phyloP scores from a whole-genome alignment of 2,329 filamentous ascomycete species.

The Ceratocystis eucalypticola region DNA sequence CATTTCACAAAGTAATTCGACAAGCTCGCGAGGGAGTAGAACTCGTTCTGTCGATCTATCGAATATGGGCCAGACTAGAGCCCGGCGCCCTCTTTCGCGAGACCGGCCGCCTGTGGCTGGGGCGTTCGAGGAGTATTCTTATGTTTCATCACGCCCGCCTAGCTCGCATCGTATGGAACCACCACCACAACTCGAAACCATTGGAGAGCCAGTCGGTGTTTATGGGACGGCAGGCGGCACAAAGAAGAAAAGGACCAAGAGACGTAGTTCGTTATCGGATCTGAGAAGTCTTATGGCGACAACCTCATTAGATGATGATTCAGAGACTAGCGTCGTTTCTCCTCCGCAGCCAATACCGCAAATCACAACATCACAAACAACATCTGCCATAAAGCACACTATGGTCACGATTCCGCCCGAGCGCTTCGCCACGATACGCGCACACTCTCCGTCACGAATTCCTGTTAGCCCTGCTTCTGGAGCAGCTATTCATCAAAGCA shows the following conservation, averaged over 20 bases:
- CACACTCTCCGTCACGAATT: slow-evolving; percentile 36
- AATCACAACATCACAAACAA: slow-evolving; percentile 16
- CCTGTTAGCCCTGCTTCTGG: slow-evolving; percentile 36
- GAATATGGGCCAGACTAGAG: slow-evolving; percentile 23
- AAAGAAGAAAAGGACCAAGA: slow-evolving; percentile 53
- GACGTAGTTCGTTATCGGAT: slow-evolving; percentile 84
- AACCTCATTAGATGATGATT: slow-evolving; percentile 35
- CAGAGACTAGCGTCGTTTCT: slow-evolving; percentile 15
- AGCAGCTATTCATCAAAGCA: slow-evolving; percentile 16
- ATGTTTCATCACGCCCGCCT: slow-evolving; percentile 31
- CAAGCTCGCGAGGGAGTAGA: slow-evolving; percentile 31
- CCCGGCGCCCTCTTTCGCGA: slow-evolving; percentile 40
- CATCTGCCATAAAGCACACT: slow-evolving; percentile 17
- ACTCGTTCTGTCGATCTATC: slow-evolving; percentile 63
- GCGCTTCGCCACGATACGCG: slow-evolving; percentile 21
- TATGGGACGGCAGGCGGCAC: slow-evolving; percentile 26
- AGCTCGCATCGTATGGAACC: slow-evolving; percentile 43
- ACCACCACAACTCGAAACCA: slow-evolving; percentile 41
- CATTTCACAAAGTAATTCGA: slow-evolving; percentile 19
- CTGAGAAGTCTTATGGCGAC: slow-evolving; percentile 56
- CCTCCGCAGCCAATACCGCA: slow-evolving; percentile 14
- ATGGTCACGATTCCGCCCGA: slow-evolving; percentile 18
- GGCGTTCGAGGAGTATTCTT: slow-evolving; percentile 43
- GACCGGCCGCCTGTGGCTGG: slow-evolving; percentile 49
- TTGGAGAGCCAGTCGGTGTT: slow-evolving; percentile 42